Conservation (phyloP, 805 yeast species). For the Metschnikowia kunwiensis region DNA sequence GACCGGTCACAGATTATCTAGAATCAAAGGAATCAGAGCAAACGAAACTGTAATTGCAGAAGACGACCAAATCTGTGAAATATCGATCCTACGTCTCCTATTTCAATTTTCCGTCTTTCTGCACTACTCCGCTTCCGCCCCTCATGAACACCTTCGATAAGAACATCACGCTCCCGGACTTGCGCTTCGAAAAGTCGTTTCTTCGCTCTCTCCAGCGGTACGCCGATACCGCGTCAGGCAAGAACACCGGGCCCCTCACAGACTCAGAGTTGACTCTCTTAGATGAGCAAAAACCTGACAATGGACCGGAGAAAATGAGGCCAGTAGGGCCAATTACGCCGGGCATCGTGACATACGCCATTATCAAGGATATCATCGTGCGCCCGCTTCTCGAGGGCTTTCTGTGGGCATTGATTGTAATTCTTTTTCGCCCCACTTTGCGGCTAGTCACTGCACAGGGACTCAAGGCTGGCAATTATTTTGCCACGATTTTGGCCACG, state of each 20-base stretch:
- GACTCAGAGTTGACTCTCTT: slow-evolving; percentile 20
- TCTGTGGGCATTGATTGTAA: slow-evolving; percentile 28
- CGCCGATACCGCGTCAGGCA: slow-evolving; percentile 31
- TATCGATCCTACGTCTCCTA: too few relatives aligned
- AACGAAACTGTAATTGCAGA: neutral
- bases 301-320: slow-evolving; percentile 13
- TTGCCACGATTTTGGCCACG: slow-evolving; percentile 12
- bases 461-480: slow-evolving; percentile 10
- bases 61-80: too few relatives aligned
- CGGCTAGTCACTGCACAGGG: slow-evolving; percentile 15
- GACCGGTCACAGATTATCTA: too few relatives aligned
- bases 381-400: slow-evolving; percentile 57
- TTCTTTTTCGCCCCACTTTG: slow-evolving; percentile 14
- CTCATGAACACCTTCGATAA: slow-evolving; percentile 4
- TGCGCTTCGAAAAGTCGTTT: slow-evolving; percentile 65
- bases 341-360: slow-evolving; percentile 44
- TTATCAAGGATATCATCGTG: slow-evolving; percentile 48
- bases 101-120: too few relatives aligned
- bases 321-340: slow-evolving; percentile 44
- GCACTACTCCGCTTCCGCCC: too few relatives aligned
- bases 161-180: slow-evolving; percentile 48
- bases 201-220: slow-evolving; percentile 30
- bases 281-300: slow-evolving; percentile 7
- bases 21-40: too few relatives aligned
- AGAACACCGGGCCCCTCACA: slow-evolving; percentile 15